phyloP scores from a whole-genome alignment of 495 filamentous ascomycete species.

The Pseudevernia furfuracea region DNA sequence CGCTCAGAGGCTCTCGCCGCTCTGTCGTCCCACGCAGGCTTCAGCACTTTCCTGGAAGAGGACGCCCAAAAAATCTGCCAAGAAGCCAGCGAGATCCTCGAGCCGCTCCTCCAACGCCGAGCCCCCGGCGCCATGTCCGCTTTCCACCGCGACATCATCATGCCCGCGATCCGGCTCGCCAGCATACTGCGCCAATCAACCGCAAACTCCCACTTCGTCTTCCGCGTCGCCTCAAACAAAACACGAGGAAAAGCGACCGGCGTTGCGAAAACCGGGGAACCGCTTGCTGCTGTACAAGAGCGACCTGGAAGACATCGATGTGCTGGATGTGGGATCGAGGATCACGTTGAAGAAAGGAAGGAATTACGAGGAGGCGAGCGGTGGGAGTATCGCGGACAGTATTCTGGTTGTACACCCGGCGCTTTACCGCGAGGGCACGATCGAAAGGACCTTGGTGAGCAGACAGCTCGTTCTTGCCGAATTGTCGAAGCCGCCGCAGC shows the following conservation, averaged over 20 bases:
- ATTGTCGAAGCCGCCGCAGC: neutral
- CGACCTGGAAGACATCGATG: neutral
- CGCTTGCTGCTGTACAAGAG: neutral
- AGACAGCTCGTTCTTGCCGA: slow-evolving; percentile 1
- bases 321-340: slow-evolving; percentile 6
- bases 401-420: slow-evolving; percentile 7
- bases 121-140: neutral
- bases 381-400: neutral
- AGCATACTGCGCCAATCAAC: slow-evolving; percentile 4
- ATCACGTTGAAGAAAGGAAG: neutral
- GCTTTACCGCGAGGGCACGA: neutral
- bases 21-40: neutral
- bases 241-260: neutral
- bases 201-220: slow-evolving; percentile 3
- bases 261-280: neutral
- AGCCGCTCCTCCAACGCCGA: neutral
- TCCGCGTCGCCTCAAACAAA: neutral
- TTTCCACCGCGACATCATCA: slow-evolving; percentile 4
- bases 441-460: slow-evolving; percentile 1
- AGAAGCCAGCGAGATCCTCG: neutral
- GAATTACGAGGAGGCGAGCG: neutral
- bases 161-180: slow-evolving; percentile 3
- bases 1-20: slow-evolving; percentile 8
- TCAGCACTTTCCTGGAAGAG: neutral
- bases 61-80: neutral